Conservation (phyloP, 305 asterid species). For the Rubia occidens region DNA sequence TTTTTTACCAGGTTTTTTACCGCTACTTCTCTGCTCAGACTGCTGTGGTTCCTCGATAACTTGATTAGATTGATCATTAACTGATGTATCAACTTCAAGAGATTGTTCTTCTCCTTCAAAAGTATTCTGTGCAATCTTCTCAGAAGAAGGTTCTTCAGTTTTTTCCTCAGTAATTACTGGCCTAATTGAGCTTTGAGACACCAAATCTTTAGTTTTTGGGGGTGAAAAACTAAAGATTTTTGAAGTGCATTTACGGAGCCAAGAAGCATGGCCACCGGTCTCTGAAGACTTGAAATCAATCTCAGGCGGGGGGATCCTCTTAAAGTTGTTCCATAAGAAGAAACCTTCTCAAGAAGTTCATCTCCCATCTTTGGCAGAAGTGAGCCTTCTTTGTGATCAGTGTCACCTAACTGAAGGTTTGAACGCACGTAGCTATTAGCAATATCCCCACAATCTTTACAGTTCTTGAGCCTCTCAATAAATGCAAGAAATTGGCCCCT, state of each 20-base stretch:
- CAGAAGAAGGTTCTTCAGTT: conserved; percentile 29
- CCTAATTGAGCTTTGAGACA: conserved; percentile 3
- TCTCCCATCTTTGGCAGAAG: conserved; percentile 40
- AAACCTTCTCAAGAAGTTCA: conserved; percentile 39
- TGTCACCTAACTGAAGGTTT: conserved; percentile 39
- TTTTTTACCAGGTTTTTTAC: conserved; percentile 33
- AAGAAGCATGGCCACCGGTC: conserved; percentile 13
- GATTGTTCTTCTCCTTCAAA: conserved; percentile 27
- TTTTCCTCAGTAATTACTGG: conserved; percentile 24
- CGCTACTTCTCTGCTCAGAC: conserved; percentile 32
- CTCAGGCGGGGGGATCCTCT: conserved; percentile 12
- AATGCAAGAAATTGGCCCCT: conserved; percentile 44
- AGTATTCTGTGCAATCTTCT: conserved; percentile 19
- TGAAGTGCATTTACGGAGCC: conserved; percentile 13
- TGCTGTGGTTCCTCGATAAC: conserved; percentile 41
- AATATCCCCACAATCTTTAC: conserved; percentile 54
- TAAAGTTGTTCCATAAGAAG: conserved; percentile 9
- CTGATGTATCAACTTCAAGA: conserved; percentile 12
- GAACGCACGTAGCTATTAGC: conserved; percentile 41
- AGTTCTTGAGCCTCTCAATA: conserved; percentile 46
- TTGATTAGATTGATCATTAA: conserved; percentile 22
- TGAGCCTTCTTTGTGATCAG: conserved; percentile 32
- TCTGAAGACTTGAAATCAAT: conserved; percentile 10
- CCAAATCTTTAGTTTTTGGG: conserved; percentile 6
- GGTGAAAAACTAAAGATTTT: conserved; percentile 13